Evolutionary conservation across 106 monocot genomes (phyloP).

Genomic region (Gastrodia elata): DNA sequence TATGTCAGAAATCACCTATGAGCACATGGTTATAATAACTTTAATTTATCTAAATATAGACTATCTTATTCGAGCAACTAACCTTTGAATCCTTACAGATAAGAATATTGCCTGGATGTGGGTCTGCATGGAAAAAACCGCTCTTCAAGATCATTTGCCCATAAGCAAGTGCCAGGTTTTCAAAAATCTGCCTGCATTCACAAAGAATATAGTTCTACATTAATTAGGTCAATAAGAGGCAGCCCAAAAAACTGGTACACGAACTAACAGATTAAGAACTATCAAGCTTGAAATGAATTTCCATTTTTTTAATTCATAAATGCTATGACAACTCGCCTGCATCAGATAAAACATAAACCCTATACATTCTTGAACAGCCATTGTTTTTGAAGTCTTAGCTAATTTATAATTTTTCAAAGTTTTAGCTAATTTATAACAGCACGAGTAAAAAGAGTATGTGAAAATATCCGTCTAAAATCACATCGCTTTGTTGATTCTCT

Average conservation of each 20-base stretch:
- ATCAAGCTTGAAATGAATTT: background rate
- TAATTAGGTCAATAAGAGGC: background rate
- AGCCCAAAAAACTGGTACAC: background rate
- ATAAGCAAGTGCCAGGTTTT: constrained; percentile 77
- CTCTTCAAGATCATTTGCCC: constrained; percentile 97
- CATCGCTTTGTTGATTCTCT: background rate
- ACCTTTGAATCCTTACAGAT: constrained; percentile 92
- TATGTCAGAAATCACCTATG: background rate
- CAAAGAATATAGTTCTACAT: constrained; percentile 6
- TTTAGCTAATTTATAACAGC: too few relatives aligned
- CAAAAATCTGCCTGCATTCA: constrained; percentile 78
- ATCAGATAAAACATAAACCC: background rate
- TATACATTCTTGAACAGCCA: background rate
- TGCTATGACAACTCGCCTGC: background rate
- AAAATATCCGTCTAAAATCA: background rate
- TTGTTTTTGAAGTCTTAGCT: too few relatives aligned
- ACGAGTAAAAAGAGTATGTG: background rate
- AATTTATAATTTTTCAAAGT: too few relatives aligned
- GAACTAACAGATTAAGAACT: background rate
- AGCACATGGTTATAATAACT: background rate
- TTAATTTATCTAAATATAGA: background rate
- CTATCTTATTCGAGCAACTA: constrained; percentile 20
- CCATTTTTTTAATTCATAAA: background rate
- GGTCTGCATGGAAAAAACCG: constrained; percentile 99
- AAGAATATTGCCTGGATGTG: constrained; percentile 99